Evolutionary conservation across 2,329 filamentous ascomycete species (phyloP).

Genomic region (Pseudogymnoascus sp.): DNA sequence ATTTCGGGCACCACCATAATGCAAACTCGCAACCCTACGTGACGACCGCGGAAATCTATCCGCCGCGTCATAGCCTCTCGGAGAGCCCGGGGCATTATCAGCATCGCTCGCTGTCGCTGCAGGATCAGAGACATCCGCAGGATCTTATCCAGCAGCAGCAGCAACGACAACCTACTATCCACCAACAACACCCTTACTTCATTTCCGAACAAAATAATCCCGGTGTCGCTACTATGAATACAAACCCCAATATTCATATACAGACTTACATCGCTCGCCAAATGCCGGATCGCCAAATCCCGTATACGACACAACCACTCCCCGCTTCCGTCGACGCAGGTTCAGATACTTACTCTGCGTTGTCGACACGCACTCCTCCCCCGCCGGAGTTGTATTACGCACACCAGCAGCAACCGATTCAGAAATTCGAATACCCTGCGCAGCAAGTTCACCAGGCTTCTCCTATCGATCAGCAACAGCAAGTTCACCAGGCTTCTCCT

Average conservation of each 20-base stretch:
- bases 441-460: constrained; percentile 36
- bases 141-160: constrained; percentile 30
- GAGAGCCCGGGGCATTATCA: constrained; percentile 36
- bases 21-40: constrained; percentile 29
- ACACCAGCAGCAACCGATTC: constrained; percentile 42
- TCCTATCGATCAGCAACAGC: constrained; percentile 31
- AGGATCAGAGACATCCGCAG: constrained; percentile 32
- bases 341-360: constrained; percentile 48
- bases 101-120: constrained; percentile 26
- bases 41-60: constrained; percentile 28
- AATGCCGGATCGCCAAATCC: constrained; percentile 38
- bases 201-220: constrained; percentile 54
- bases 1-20: constrained; percentile 37
- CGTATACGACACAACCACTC: constrained; percentile 44
- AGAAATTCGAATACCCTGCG: constrained; percentile 29
- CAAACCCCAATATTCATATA: constrained; percentile 36
- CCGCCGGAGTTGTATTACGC: constrained; percentile 49
- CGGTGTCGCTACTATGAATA: constrained; percentile 52
- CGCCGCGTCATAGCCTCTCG: constrained; percentile 40
- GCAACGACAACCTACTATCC: constrained; percentile 18
- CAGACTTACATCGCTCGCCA: constrained; percentile 37
- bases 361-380: constrained; percentile 44
- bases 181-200: constrained; percentile 34
- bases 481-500: constrained; percentile 38
- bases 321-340: constrained; percentile 48